These are phyloP conservation scores for Mimosa pudica DNA, from an alignment of 306 rosid species.

Conservation along the genomic window DNA sequence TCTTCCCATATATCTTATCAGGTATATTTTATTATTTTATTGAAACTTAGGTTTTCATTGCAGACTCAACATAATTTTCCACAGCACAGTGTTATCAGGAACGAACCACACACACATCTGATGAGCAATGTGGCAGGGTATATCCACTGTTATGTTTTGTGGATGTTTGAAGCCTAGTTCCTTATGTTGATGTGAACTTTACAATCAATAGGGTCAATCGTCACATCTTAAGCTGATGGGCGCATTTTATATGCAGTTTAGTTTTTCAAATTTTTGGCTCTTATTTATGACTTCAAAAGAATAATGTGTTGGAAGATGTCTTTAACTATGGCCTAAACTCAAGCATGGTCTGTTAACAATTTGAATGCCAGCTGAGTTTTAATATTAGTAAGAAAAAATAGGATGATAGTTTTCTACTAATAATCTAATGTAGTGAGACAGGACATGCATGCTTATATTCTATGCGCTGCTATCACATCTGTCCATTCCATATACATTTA, in stretches of 20 bases:
- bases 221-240: slow-evolving; percentile 49
- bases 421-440: slow-evolving; percentile 4
- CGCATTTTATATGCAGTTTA: slow-evolving; percentile 23
- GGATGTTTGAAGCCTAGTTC: slow-evolving; percentile 38
- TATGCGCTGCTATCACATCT: neutral
- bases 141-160: slow-evolving; percentile 37
- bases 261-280: slow-evolving; percentile 8
- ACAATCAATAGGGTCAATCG: slow-evolving; percentile 35
- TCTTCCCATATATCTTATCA: no score
- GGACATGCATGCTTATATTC: slow-evolving; percentile 15
- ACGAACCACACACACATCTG: slow-evolving; percentile 44
- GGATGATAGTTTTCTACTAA: slow-evolving; percentile 9
- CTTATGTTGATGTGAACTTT: slow-evolving; percentile 37
- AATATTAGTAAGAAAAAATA: neutral
- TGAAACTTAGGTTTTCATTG: slow-evolving; percentile 18
- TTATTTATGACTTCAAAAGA: slow-evolving; percentile 20
- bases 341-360: neutral
- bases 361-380: neutral
- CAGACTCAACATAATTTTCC: slow-evolving; percentile 56
- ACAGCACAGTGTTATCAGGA: slow-evolving; percentile 38
- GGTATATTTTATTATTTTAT: neutral
- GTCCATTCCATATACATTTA: neutral
- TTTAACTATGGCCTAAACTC: slow-evolving; percentile 19
- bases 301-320: slow-evolving; percentile 3
- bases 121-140: slow-evolving; percentile 40